Percentiles rank a stretch among this genome's conserved stretches.
Conservation (phyloP, 768 basidiomycete genomes). For the Xanthoconium stramineum region DNA sequence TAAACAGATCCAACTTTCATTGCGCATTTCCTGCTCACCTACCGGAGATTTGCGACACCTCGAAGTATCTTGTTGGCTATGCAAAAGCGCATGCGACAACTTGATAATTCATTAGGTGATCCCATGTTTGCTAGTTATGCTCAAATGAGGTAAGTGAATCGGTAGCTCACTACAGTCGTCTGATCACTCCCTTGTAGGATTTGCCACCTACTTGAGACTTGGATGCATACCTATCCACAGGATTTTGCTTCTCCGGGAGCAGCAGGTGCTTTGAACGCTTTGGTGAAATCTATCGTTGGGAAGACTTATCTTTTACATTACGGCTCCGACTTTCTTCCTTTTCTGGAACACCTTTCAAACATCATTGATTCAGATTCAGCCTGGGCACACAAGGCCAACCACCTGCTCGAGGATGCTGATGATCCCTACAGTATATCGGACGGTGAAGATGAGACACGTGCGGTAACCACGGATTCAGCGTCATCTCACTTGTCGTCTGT, state of each 20-base stretch:
- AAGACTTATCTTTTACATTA: slow-evolving; percentile 85
- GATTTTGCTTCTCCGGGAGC: slow-evolving; percentile 81
- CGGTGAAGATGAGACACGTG: slow-evolving; percentile 44
- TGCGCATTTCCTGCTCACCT: slow-evolving; percentile 78
- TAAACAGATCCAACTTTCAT: slow-evolving; percentile 69
- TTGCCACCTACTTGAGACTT: slow-evolving; percentile 72
- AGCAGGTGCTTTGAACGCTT: slow-evolving; percentile 64
- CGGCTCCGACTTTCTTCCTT: slow-evolving; percentile 78
- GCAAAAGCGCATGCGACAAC: slow-evolving; percentile 80
- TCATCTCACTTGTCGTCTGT: slow-evolving; percentile 24
- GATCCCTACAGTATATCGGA: slow-evolving; percentile 54
- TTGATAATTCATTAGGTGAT: slow-evolving; percentile 70
- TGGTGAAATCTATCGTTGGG: slow-evolving; percentile 74
- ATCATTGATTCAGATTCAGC: slow-evolving; percentile 65
- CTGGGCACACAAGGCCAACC: slow-evolving; percentile 73
- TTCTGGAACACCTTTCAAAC: slow-evolving; percentile 62
- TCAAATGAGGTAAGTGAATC: slow-evolving; percentile 66
- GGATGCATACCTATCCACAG: slow-evolving; percentile 71
- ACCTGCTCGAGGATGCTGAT: slow-evolving; percentile 57
- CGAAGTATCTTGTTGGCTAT: slow-evolving; percentile 79
- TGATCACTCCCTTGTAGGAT: slow-evolving; percentile 46
- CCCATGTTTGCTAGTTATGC: slow-evolving; percentile 86
- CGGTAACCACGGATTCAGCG: slow-evolving; percentile 32
- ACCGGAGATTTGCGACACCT: slow-evolving; percentile 78
- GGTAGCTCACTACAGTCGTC: slow-evolving; percentile 1